Evolutionary conservation across 2,329 filamentous ascomycete species (phyloP).

Genomic region (Colletotrichum orbiculare): DNA sequence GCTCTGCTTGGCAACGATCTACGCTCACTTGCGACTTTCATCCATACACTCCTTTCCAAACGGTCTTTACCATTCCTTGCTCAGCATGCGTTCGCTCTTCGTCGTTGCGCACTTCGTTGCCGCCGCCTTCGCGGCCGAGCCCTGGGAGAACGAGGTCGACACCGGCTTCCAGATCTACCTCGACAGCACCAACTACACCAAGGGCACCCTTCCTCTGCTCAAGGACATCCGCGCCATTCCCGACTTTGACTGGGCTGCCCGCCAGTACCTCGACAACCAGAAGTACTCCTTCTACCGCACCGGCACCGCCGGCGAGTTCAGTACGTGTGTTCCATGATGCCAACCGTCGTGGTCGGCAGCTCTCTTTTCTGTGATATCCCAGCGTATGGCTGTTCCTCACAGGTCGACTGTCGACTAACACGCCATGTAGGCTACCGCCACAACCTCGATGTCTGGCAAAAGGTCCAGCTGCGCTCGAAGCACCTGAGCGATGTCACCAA

Average conservation of each 20-base stretch:
- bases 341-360: too few relatives aligned
- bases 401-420: neutral
- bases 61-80: neutral
- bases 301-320: slow-evolving; percentile 61
- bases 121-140: slow-evolving; percentile 43
- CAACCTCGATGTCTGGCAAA: slow-evolving; percentile 61
- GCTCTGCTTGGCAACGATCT: slow-evolving; percentile 17
- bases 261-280: slow-evolving; percentile 52
- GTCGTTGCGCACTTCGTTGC: slow-evolving; percentile 38
- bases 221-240: slow-evolving; percentile 56
- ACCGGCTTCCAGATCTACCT: slow-evolving; percentile 47
- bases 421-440: slow-evolving; percentile 54
- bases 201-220: slow-evolving; percentile 50
- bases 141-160: slow-evolving; percentile 49
- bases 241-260: slow-evolving; percentile 62
- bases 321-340: slow-evolving; percentile 14
- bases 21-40: neutral
- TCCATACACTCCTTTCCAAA: slow-evolving; percentile 11
- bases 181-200: slow-evolving; percentile 44
- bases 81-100: slow-evolving; percentile 21
- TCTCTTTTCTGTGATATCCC: too few relatives aligned
- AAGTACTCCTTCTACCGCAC: slow-evolving; percentile 62
- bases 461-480: slow-evolving; percentile 56
- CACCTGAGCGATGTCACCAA: slow-evolving; percentile 51
- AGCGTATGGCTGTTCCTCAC: too few relatives aligned